Conservation (phyloP, 164 flowering plant species). For the Malania oleifera region DNA sequence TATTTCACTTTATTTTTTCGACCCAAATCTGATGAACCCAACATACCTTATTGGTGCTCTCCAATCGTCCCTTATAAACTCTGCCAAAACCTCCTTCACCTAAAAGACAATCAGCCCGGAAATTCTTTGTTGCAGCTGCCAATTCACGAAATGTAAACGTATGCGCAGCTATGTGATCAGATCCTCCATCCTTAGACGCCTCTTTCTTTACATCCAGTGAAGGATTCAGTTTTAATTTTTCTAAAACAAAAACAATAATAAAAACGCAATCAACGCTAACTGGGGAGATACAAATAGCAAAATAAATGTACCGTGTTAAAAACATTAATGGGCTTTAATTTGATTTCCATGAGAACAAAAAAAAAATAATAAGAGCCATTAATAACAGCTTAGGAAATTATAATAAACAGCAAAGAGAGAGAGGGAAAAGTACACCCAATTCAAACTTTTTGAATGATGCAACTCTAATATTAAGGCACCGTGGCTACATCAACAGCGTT, state of each 20-base stretch:
- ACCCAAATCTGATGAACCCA: not conserved
- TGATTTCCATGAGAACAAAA: constrained; percentile 2
- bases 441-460: not conserved
- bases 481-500: constrained; percentile 2
- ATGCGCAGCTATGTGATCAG: constrained; percentile 39
- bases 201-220: constrained; percentile 23
- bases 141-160: constrained; percentile 42
- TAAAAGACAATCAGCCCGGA: constrained; percentile 44
- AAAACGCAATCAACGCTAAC: not conserved
- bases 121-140: constrained; percentile 45
- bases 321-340: not conserved
- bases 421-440: not conserved
- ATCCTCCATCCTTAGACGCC: constrained; percentile 27
- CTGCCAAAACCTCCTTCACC: constrained; percentile 65
- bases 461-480: not conserved
- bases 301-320: not conserved
- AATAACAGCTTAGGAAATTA: not conserved
- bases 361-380: not conserved
- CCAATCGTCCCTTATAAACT: constrained; percentile 52
- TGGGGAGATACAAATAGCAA: not conserved
- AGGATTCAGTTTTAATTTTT: constrained; percentile 23
- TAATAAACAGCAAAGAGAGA: not conserved
- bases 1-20: not conserved
- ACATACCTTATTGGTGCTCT: constrained; percentile 40
- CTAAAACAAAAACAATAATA: constrained; percentile 12